A percentile compares a stretch with the other conserved stretches of the same genome.
These are phyloP conservation scores for Lachancea waltii DNA, from an alignment of 805 yeast species.

Conservation along the genomic window DNA sequence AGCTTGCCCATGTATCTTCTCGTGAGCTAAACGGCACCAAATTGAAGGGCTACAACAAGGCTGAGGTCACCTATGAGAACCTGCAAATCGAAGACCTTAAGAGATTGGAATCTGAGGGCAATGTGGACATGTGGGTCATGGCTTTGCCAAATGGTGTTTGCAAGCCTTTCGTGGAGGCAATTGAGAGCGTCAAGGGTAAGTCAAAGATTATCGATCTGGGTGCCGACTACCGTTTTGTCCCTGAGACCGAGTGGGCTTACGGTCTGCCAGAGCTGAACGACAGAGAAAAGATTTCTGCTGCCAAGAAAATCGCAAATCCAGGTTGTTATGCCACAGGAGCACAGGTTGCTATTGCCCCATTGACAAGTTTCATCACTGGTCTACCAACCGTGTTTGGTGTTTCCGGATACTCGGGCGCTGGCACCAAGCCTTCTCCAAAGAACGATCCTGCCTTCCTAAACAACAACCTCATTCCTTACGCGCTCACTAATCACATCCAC, in stretches of 20 bases:
- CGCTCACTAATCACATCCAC: constrained; percentile 94
- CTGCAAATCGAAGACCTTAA: constrained; percentile 82
- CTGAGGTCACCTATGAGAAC: constrained; percentile 73
- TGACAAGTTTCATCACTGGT: constrained; percentile 60
- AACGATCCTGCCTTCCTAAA: constrained; percentile 71
- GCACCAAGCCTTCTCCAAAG: constrained; percentile 96
- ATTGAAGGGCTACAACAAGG: constrained; percentile 80
- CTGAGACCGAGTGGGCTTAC: constrained; percentile 81
- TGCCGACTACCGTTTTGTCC: constrained; percentile 94
- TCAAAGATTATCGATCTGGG: constrained; percentile 86
- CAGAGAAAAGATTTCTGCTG: constrained; percentile 58
- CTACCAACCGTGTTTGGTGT: constrained; percentile 88
- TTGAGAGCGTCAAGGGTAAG: constrained; percentile 58
- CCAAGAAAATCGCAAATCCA: constrained; percentile 87
- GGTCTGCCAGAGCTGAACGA: constrained; percentile 90
- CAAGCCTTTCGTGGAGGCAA: constrained; percentile 76
- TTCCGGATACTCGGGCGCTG: constrained; percentile 98
- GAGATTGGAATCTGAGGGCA: constrained; percentile 63
- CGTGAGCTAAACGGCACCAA: constrained; percentile 88
- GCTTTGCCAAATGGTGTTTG: constrained; percentile 98
- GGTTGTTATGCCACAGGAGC: constrained; percentile 99
- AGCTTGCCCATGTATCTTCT: constrained; percentile 88
- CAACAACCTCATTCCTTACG: constrained; percentile 88
- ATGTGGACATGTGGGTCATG: constrained; percentile 97
- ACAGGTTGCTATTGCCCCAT: constrained; percentile 85